Conservation (phyloP, 2,329 filamentous ascomycete species). For the Madurella fahalii region DNA sequence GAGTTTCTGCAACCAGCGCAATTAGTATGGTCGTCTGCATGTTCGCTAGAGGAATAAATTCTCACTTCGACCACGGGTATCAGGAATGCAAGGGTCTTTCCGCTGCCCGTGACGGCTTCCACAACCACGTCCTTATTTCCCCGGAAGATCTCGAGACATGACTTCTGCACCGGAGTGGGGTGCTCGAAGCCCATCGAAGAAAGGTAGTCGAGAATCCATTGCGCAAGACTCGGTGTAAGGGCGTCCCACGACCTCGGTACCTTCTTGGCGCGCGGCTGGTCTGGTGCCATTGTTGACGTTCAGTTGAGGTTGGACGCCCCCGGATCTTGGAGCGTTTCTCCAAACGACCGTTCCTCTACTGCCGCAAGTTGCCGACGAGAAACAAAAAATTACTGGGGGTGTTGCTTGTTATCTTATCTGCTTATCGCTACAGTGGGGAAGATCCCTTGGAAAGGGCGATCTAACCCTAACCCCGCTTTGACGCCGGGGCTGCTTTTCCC, state of each 20-base stretch:
- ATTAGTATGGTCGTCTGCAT: constrained; percentile 48
- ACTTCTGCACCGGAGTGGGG: constrained; percentile 79
- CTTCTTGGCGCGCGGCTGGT: constrained; percentile 31
- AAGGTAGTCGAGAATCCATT: constrained; percentile 75
- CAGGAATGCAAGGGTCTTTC: constrained; percentile 79
- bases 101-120: constrained; percentile 81
- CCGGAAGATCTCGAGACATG: constrained; percentile 73
- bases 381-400: background rate
- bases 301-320: background rate
- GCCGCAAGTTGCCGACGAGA: background rate
- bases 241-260: constrained; percentile 58
- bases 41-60: constrained; percentile 50
- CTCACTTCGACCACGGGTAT: constrained; percentile 27
- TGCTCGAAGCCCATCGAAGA: constrained; percentile 69
- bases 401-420: background rate
- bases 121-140: constrained; percentile 78
- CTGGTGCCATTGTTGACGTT: constrained; percentile 20
- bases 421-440: background rate
- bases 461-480: background rate
- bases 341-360: no score
- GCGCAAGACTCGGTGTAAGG: constrained; percentile 64
- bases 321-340: no score
- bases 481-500: no score
- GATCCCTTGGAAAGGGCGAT: no score
- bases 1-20: constrained; percentile 54